Evolutionary conservation across 2,329 filamentous ascomycete species (phyloP), one percentile per base, ranked within the genome.

Genomic region (Paramyrothecium roridum): DNA sequence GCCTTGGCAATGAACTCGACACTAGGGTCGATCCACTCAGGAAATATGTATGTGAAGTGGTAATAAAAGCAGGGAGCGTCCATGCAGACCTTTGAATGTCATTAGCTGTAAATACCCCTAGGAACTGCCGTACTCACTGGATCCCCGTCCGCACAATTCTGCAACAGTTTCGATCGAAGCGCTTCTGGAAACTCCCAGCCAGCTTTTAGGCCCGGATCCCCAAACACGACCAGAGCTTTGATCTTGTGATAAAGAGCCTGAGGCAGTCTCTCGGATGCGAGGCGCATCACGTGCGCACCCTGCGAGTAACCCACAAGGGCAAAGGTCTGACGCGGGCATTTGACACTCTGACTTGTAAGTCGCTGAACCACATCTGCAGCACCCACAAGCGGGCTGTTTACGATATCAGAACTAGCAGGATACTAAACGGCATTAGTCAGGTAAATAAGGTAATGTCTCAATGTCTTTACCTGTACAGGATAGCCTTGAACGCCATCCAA

Each of bases 271-370:
- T 43, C 45, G 2, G 50, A 51, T 22, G 56, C 57, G 17, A 19
- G n/a, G 30, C 56, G 57, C 46, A 57, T 55, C 3, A 59, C 52
- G 8, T 19, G 33, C 8, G 57, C 57, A 17, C 57, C 57, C 49
- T 59, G 57, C 13, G 57, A 59, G 52, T 59, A 59, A 3, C 57
- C 57, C n/a, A 59, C 54, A 17, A 59, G 46, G 2, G 57, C 52
- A 34, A 59, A 59, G 3, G 43, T 52, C 56, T 59, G 57, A 17
- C 52, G 30, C 19, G 57, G 57, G 21, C 57, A 59, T 10, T 16
- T n/a, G 4, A 3, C 23, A 34, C 48, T 34, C 45, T 57, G 57
- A 45, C 48, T 48, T 7, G 10, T 23, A 4, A 59, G 21, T 34
- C 57, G 56, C 19, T 40, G n/a, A 8, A 53, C 54, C 45, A 59